Conservation (phyloP, 2,329 filamentous ascomycete species). For the Curvularia sp. region DNA sequence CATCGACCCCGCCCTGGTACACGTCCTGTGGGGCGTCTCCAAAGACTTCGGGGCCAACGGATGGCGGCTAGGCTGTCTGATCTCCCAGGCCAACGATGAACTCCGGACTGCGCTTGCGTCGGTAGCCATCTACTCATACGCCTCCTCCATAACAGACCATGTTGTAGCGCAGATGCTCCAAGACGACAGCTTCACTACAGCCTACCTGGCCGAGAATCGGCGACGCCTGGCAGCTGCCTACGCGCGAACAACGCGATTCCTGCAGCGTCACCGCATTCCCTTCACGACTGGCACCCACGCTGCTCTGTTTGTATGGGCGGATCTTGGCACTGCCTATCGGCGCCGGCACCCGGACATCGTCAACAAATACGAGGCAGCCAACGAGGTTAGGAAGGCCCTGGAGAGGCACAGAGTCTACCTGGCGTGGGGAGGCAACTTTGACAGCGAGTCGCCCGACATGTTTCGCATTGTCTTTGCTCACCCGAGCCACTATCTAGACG, state of each 20-base stretch:
- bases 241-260: neutral
- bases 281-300: neutral
- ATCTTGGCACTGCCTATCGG: neutral
- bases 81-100: neutral
- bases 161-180: neutral
- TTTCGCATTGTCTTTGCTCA: neutral
- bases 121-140: neutral
- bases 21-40: neutral
- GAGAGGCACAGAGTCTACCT: neutral
- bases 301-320: neutral
- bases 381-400: neutral
- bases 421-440: neutral
- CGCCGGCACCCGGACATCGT: neutral
- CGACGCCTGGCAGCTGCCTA: neutral
- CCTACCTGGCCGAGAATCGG: neutral
- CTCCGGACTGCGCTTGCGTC: neutral
- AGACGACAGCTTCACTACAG: neutral
- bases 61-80: neutral
- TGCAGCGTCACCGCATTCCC: neutral
- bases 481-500: neutral
- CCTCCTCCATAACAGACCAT: neutral
- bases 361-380: neutral
- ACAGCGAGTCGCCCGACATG: neutral
- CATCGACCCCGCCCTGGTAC: neutral
- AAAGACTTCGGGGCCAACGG: neutral